Base-by-base conservation (phyloP, 2,329 filamentous ascomycete genomes). In the Paecilomyces niveus region DNA sequence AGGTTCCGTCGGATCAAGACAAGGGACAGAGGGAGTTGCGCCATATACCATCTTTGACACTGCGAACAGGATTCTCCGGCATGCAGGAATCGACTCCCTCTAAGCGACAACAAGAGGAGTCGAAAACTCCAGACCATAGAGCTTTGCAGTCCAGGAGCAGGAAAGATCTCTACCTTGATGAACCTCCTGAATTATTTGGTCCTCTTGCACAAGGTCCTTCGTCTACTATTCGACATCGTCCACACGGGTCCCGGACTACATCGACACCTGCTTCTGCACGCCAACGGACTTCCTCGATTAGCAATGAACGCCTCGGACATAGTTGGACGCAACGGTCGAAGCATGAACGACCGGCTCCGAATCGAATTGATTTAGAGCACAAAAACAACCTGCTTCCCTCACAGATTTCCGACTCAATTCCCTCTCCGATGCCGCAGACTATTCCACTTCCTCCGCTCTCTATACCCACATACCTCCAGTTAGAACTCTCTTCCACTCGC, bases 391-490 rank as follows among this genome's bases (percentile, higher is more conserved):
- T 69, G 11, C 64, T 59, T 49, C 60, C 67, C 2, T 62, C 56
- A 22, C 62, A 67, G 4, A 62, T 69, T 10, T 57, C 66, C 21
- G 73, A 75, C 56, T 68, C 72, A 6, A 57, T 74, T 26, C 69
- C 77, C 10, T 78, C 79, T 21, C 77, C 78, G 3, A 78, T 83
- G 68, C 80, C 83, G 15, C 65, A 76, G 7, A 74, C 80, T 1
- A 80, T 87, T 39, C 85, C 85, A 13, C 70, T 87, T 1, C 85
- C 85, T 6, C 85, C 85, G 6, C 70, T 86, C 56, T 87, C 85
- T 1, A 77, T 88, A 56, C 83, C 85, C 0, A 86, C 85, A 0
- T 87, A 87, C 65, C 74, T 88, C n/a, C 84, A 87, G 59, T 75
- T 88, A 29, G 85, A 88, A 67, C 76, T 88, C 51, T 83, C 85